Percentiles rank a stretch among this genome's conserved stretches.
phyloP scores from a whole-genome alignment of 768 basidiomycete genomes.

The Boletus rubescentipes region DNA sequence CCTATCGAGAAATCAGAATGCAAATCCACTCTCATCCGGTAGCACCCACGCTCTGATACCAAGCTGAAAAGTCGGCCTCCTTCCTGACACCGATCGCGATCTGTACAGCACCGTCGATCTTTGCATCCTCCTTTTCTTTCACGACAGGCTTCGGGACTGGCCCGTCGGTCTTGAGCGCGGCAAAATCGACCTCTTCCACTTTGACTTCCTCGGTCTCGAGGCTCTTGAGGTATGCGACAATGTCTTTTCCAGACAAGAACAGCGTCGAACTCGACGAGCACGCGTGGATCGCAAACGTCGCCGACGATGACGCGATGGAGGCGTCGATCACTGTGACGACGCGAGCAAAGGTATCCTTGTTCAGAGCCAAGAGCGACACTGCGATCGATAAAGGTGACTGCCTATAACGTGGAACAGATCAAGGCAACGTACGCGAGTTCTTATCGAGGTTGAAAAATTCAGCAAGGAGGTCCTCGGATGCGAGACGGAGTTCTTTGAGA shows the following conservation, averaged over 20 bases:
- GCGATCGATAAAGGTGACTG: conserved; percentile 9
- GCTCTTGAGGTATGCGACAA: conserved; percentile 65
- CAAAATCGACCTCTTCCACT: conserved; percentile 74
- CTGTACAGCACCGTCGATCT: conserved; percentile 85
- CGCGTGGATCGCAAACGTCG: conserved; percentile 75
- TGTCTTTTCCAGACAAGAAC: conserved; percentile 77
- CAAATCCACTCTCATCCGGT: background rate
- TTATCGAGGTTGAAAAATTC: conserved; percentile 86
- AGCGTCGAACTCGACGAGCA: conserved; percentile 67
- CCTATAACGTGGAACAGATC: background rate
- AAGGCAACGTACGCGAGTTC: conserved; percentile 71
- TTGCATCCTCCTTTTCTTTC: conserved; percentile 72
- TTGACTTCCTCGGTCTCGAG: conserved; percentile 68
- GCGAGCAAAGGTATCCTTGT: conserved; percentile 60
- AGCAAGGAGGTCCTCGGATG: conserved; percentile 79
- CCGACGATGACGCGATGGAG: conserved; percentile 64
- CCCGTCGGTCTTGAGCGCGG: conserved; percentile 51
- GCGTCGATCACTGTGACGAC: conserved; percentile 76
- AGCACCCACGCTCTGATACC: conserved; percentile 83
- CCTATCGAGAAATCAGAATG: conserved; percentile 46
- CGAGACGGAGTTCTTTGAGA: conserved; percentile 85
- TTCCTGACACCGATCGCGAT: conserved; percentile 95
- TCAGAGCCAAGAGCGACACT: conserved; percentile 85
- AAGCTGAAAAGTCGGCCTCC: conserved; percentile 89
- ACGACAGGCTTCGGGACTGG: conserved; percentile 34